Base-by-base conservation (phyloP, 202 grass and related monocot genomes). In the Brachypodium distachyon region DNA sequence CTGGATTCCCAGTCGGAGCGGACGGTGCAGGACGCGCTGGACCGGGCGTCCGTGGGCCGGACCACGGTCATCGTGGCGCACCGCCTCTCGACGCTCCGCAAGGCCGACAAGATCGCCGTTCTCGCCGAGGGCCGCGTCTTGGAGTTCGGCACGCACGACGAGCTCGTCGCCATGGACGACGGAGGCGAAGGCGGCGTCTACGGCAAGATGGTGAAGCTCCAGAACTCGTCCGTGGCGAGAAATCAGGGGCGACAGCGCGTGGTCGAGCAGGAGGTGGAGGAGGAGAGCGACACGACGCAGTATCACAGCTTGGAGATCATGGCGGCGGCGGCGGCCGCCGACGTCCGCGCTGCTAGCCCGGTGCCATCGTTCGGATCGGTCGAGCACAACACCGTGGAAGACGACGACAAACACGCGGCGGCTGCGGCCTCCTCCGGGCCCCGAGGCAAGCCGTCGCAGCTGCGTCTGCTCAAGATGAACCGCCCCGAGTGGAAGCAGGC, bases 1-100 rank as follows among this genome's bases (percentile, higher is more conserved):
- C 84, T 99, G 49, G 96, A 99, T 25, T 92, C 90, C 0, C 76
- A 81, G 52, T 88, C 86, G 25, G 90, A 89, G 86, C 83, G 67
- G 3, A 57, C 77, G 6, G 83, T 92, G 23, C 90, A 89, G 62
- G 90, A 84, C 19, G 90, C 86, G 12, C 83, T 92, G 80, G 90
- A 92, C 77, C 61, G 73, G 37, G 90, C 90, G 26, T 87, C 83
- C 37, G 77, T 84, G 9, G 90, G 90, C 17, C 86, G 90, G 72
- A 89, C 86, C 0, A 84, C 90, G 40, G 75, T 87, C 40, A 56
- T 89, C 54, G 81, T 93, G 39, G 90, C 86, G 38, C 86, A 93
- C 72, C 80, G 90, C 23, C 83, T 93, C 9, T 84, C 81, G 2
- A 89, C 90, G 25, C 38, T 93, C 6, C 80, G 83, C 6, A 89